Evolutionary conservation across 148 eudicot species (phyloP).

Genomic region (Arctostaphylos glauca): DNA sequence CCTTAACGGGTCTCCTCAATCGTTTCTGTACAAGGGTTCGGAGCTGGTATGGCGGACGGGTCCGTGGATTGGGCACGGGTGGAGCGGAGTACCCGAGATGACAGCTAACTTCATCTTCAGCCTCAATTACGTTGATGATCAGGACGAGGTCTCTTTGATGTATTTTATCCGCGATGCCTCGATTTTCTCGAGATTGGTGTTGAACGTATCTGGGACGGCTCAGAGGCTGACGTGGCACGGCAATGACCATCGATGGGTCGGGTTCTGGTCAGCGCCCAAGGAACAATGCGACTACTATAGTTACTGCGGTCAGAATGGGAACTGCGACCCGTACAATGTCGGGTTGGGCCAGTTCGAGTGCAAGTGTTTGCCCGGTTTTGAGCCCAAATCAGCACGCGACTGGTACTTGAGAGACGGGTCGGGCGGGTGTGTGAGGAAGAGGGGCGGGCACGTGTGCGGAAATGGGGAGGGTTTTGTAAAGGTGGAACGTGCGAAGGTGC

Average conservation of each 20-base stretch:
- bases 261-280: slow-evolving; percentile 37
- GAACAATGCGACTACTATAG: slow-evolving; percentile 44
- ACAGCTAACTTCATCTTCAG: not conserved
- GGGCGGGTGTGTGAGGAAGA: slow-evolving; percentile 40
- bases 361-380: slow-evolving; percentile 42
- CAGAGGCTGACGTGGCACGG: slow-evolving; percentile 32
- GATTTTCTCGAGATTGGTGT: not conserved
- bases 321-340: slow-evolving; percentile 27
- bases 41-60: slow-evolving; percentile 18
- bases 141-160: not conserved
- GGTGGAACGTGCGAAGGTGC: slow-evolving; percentile 37
- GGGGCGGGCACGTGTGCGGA: slow-evolving; percentile 30
- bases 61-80: slow-evolving; percentile 19
- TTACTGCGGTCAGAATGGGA: slow-evolving; percentile 39
- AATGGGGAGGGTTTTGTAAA: slow-evolving; percentile 49
- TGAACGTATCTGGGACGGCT: not conserved
- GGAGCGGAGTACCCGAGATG: slow-evolving; percentile 20
- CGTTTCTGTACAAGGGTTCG: slow-evolving; percentile 7
- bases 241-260: slow-evolving; percentile 25
- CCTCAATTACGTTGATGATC: not conserved
- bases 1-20: slow-evolving; percentile 7
- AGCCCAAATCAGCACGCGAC: slow-evolving; percentile 34
- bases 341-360: slow-evolving; percentile 29
- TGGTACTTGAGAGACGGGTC: slow-evolving; percentile 48
- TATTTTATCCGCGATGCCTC: not conserved